phyloP scores from a whole-genome alignment of 202 grass and related monocot genomes.

The Setaria viridis region DNA sequence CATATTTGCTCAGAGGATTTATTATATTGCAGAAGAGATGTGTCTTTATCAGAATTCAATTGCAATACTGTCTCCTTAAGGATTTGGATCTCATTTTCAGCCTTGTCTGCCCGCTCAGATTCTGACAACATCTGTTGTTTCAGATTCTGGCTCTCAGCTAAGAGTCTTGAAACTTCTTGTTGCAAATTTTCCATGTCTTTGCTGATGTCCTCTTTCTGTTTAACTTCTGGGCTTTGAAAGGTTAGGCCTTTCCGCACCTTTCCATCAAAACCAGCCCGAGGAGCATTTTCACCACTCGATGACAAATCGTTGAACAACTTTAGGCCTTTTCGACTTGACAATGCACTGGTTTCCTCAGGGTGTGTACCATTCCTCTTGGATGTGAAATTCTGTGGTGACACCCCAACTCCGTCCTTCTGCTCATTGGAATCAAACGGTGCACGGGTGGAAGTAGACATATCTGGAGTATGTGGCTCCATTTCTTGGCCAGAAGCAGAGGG shows the following conservation, averaged over 20 bases:
- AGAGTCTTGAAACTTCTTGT: constrained; percentile 72
- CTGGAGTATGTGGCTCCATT: constrained; percentile 77
- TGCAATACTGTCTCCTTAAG: constrained; percentile 66
- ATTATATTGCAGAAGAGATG: constrained; percentile 64
- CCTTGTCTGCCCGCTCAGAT: constrained; percentile 75
- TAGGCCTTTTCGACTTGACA: constrained; percentile 61
- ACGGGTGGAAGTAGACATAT: constrained; percentile 53
- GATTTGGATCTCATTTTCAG: constrained; percentile 70
- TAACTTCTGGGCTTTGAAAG: constrained; percentile 74
- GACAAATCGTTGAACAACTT: constrained; percentile 78
- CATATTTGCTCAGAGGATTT: constrained; percentile 61
- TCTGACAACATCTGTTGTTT: constrained; percentile 76
- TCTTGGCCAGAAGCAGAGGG: constrained; percentile 59
- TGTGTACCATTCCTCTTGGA: constrained; percentile 68
- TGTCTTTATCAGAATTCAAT: constrained; percentile 73
- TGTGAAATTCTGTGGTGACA: constrained; percentile 50
- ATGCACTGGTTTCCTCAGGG: constrained; percentile 56
- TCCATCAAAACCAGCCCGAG: constrained; percentile 58
- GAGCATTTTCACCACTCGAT: constrained; percentile 53
- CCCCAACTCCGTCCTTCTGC: constrained; percentile 57
- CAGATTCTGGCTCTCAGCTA: constrained; percentile 69
- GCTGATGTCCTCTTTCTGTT: constrained; percentile 54
- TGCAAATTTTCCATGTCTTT: constrained; percentile 62
- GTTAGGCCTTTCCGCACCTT: constrained; percentile 70
- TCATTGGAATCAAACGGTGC: constrained; percentile 63